Evolutionary conservation across 495 filamentous ascomycete genomes (phyloP), one percentile per base, ranked within the genome.

Genomic region (Viridothelium virens): DNA sequence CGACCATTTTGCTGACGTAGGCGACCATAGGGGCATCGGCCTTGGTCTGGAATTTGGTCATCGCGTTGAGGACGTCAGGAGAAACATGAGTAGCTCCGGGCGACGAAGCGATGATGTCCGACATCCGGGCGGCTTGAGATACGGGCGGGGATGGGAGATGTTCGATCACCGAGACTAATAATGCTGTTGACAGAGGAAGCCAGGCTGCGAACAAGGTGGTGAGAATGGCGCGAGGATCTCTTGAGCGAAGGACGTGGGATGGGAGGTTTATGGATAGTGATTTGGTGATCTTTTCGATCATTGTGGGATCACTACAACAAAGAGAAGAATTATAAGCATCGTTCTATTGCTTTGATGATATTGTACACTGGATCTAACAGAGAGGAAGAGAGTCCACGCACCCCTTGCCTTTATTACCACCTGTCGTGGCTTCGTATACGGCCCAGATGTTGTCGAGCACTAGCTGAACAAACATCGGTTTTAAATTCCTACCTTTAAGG

Each of bases 1-100:
- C 91, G 31, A 96, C 89, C 92, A 99, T 96, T 76, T 99, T 99
- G 77, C 92, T 97, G 50, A 99, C 91, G 70, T 95, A 99, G 10
- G 92, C 94, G 6, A 97, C 90, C 2, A 95, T 86, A 2, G 94
- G 93, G 61, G 88, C 88, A 0, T 85, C 82, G 9, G 82, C 76
- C 1, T 76, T 77, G 3, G 84, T 85, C 69, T 89, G 88, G 73
- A 94, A 97, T 1, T 86, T 82, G 3, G 90, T 72, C 86, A 97
- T 91, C 9, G 94, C 92, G 25, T 88, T 80, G 66, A 84, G 87
- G 56, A 97, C 77, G 2, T 79, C 77, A 9, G 82, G 78, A 63
- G 89, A 85, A 25, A 97, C 82, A 66, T 85, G 80, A 12, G 84
- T 79, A 38, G 87, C 79, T 2, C 91, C 94, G 10, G 93, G 94